phyloP scores from a whole-genome alignment of 768 basidiomycete genomes.

The Hysterangium stoloniferum region DNA sequence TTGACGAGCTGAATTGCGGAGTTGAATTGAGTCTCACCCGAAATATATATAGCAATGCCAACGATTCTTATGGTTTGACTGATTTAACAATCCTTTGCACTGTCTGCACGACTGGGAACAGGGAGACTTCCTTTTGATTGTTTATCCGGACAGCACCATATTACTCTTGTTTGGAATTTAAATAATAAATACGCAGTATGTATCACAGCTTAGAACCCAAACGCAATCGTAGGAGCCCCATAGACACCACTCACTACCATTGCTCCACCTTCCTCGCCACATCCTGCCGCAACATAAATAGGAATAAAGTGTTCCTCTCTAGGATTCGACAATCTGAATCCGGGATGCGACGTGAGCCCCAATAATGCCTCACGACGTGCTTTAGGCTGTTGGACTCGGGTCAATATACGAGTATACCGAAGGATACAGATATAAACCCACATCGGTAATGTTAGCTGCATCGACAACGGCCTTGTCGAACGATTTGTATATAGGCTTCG shows the following conservation, averaged over 20 bases:
- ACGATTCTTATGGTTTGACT: neutral
- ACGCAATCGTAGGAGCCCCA: conserved; percentile 58
- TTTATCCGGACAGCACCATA: too few species aligned
- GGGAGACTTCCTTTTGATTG: too few species aligned
- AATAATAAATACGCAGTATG: too few species aligned
- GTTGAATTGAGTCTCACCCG: too few species aligned
- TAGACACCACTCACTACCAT: conserved; percentile 44
- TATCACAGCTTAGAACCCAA: conserved; percentile 30
- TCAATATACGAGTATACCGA: neutral
- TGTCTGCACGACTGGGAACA: too few species aligned
- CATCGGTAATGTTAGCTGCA: conserved; percentile 44
- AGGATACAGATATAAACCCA: conserved; percentile 25
- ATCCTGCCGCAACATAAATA: conserved; percentile 68
- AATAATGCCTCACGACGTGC: conserved; percentile 49
- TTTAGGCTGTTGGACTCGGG: conserved; percentile 29
- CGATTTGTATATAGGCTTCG: conserved; percentile 38
- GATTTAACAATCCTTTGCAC: too few species aligned
- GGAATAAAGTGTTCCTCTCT: conserved; percentile 79
- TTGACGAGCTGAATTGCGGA: neutral
- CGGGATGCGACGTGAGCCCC: conserved; percentile 45
- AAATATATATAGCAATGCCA: neutral
- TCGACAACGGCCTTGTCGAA: conserved; percentile 55
- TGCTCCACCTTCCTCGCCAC: conserved; percentile 48
- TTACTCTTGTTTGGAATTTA: too few species aligned
- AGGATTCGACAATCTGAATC: conserved; percentile 65